Evolutionary conservation across 306 rosid genomes (phyloP).

Genomic region (Albizia julibrissin): DNA sequence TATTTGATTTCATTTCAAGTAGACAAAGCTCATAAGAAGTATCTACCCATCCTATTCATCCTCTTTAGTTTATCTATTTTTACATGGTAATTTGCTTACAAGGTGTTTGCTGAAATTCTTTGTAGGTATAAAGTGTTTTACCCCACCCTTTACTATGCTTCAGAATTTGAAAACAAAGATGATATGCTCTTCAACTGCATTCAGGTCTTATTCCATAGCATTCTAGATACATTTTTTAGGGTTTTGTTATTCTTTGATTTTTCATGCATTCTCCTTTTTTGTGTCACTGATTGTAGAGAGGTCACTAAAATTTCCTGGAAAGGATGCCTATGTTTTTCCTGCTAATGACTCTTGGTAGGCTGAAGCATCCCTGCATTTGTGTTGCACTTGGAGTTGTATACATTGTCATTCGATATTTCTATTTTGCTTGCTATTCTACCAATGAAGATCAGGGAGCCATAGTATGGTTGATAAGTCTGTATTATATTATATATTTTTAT

Average conservation of each 20-base stretch:
- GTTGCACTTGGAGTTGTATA: constrained; percentile 53
- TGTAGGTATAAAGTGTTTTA: constrained; percentile 67
- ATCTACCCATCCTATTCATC: background rate
- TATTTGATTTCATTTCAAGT: constrained; percentile 31
- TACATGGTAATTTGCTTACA: constrained; percentile 4
- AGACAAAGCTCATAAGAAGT: constrained; percentile 68
- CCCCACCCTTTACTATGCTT: constrained; percentile 73
- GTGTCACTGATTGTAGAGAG: constrained; percentile 49
- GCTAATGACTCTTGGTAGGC: constrained; percentile 66
- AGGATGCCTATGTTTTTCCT: constrained; percentile 57
- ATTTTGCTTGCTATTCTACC: constrained; percentile 76
- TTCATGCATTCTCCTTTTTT: background rate
- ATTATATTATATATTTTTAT: too few species aligned
- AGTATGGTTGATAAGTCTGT: too few species aligned
- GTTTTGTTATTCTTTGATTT: background rate
- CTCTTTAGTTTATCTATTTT: background rate
- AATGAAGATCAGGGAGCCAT: constrained; percentile 31
- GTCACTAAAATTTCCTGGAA: constrained; percentile 61
- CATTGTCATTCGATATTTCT: constrained; percentile 57
- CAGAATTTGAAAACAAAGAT: constrained; percentile 76
- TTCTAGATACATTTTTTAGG: background rate
- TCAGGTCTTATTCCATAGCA: constrained; percentile 44
- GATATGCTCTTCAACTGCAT: constrained; percentile 77
- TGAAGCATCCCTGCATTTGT: constrained; percentile 56
- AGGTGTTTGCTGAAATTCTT: constrained; percentile 37